Conservation (phyloP, 768 basidiomycete species). For the Cantharellus anzutake region DNA sequence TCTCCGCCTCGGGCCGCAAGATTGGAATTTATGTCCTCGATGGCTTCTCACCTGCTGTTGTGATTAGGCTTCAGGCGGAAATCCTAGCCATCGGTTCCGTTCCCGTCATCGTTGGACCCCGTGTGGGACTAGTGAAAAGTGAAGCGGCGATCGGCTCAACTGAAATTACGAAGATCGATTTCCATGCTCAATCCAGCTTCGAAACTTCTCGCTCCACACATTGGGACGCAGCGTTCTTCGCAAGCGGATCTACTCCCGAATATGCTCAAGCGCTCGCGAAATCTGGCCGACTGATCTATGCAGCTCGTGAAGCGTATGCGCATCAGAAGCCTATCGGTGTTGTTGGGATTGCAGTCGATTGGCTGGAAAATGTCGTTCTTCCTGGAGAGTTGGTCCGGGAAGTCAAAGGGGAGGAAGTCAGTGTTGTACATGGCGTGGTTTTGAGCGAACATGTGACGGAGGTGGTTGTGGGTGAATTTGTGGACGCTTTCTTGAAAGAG, state of each 20-base stretch:
- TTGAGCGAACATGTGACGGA: conserved; percentile 16
- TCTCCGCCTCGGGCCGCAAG: conserved; percentile 34
- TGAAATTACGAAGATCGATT: conserved; percentile 14
- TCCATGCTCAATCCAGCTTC: conserved; percentile 44
- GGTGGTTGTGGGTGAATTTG: conserved; percentile 15
- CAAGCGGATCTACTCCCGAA: conserved; percentile 35
- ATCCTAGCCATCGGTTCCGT: conserved; percentile 35
- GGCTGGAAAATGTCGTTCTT: conserved; percentile 19
- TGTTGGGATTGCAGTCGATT: conserved; percentile 29
- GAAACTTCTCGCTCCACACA: conserved; percentile 65
- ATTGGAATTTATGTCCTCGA: conserved; percentile 60
- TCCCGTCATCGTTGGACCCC: conserved; percentile 44
- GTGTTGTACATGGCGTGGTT: conserved; percentile 17
- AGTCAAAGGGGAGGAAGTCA: conserved; percentile 13
- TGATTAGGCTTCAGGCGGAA: conserved; percentile 36
- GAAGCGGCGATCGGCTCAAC: background rate
- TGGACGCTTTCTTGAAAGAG: conserved; percentile 17
- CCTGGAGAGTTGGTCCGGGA: conserved; percentile 17
- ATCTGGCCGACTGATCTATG: conserved; percentile 61
- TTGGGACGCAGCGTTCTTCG: conserved; percentile 69
- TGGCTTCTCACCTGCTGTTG: conserved; percentile 45
- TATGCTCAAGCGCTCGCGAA: conserved; percentile 37
- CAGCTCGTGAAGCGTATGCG: conserved; percentile 68
- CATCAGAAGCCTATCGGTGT: conserved; percentile 74
- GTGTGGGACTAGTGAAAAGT: conserved; percentile 35